Conservation (phyloP, 2,329 filamentous ascomycete species). For the Ambrosiella beaveri region DNA sequence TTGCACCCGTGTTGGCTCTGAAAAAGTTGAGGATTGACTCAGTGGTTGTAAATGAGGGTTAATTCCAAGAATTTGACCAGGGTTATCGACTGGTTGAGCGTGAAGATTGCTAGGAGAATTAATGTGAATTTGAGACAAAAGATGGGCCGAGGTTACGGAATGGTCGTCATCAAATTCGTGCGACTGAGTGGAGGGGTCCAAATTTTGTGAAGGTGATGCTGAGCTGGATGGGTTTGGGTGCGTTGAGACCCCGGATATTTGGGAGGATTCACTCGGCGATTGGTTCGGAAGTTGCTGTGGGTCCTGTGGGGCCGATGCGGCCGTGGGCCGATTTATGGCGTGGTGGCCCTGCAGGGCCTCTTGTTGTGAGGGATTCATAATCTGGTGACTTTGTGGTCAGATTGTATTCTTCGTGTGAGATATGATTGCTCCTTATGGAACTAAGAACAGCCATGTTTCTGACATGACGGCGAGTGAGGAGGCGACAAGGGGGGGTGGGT, state of each 20-base stretch:
- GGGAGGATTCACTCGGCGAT: slow-evolving; percentile 4
- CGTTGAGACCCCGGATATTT: not conserved
- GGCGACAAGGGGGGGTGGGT: no score
- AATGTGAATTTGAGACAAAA: slow-evolving; percentile 8
- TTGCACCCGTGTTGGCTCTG: not conserved
- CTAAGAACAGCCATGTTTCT: no score
- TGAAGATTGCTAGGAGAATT: slow-evolving; percentile 3
- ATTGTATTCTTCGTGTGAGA: not conserved
- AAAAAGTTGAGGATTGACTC: not conserved
- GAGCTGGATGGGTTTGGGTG: not conserved
- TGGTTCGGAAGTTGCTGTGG: slow-evolving; percentile 3
- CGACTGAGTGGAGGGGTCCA: not conserved
- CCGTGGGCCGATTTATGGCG: slow-evolving; percentile 11
- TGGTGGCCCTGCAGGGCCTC: slow-evolving; percentile 8
- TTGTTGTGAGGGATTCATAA: slow-evolving; percentile 9
- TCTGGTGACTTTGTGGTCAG: slow-evolving; percentile 12
- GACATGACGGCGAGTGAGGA: no score
- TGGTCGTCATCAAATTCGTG: not conserved
- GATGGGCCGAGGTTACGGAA: not conserved
- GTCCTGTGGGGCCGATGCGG: slow-evolving; percentile 9
- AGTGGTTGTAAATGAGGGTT: not conserved
- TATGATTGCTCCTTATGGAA: no score
- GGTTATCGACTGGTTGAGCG: not conserved
- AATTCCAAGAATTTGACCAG: not conserved
- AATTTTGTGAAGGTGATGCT: not conserved